A percentile compares a stretch with the other conserved stretches of the same genome.
Conservation (phyloP, 805 yeast genomes). For the Myxozyma mucilagina region DNA sequence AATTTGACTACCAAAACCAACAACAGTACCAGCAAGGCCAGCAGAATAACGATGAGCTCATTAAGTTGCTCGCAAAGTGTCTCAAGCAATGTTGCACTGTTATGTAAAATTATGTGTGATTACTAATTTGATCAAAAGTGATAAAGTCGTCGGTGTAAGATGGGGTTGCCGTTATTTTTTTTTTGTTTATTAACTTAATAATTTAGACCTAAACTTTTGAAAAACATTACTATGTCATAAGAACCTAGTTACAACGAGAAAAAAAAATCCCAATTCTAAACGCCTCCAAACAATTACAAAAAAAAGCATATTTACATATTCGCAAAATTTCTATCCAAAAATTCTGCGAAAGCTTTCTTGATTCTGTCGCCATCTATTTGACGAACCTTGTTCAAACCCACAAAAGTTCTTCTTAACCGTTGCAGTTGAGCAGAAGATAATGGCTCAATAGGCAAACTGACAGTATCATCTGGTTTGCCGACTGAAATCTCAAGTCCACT, state of each 20-base stretch:
- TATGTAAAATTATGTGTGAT: conserved; percentile 11
- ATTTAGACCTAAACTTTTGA: too few relatives aligned
- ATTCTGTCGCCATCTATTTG: conserved; percentile 70
- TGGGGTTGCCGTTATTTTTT: too few relatives aligned
- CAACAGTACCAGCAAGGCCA: conserved; percentile 32
- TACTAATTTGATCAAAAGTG: neutral
- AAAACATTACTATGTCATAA: too few relatives aligned
- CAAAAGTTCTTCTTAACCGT: conserved; percentile 77
- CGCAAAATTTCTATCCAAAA: conserved; percentile 62
- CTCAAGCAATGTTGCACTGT: conserved; percentile 29
- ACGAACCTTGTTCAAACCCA: conserved; percentile 77
- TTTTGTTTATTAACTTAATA: too few relatives aligned
- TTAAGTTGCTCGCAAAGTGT: conserved; percentile 10
- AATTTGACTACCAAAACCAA: conserved; percentile 32
- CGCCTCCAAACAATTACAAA: too few relatives aligned
- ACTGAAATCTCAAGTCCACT: conserved; percentile 42
- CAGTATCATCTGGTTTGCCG: conserved; percentile 41
- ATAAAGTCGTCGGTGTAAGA: neutral
- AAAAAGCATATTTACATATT: neutral
- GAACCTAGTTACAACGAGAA: neutral
- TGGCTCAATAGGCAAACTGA: conserved; percentile 62
- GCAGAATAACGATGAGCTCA: conserved; percentile 30
- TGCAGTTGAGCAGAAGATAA: conserved; percentile 78
- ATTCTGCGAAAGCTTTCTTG: conserved; percentile 72
- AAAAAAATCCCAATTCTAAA: neutral